Conservation (phyloP, 1,284 basidiomycete species). For the Malassezia cuniculi region DNA sequence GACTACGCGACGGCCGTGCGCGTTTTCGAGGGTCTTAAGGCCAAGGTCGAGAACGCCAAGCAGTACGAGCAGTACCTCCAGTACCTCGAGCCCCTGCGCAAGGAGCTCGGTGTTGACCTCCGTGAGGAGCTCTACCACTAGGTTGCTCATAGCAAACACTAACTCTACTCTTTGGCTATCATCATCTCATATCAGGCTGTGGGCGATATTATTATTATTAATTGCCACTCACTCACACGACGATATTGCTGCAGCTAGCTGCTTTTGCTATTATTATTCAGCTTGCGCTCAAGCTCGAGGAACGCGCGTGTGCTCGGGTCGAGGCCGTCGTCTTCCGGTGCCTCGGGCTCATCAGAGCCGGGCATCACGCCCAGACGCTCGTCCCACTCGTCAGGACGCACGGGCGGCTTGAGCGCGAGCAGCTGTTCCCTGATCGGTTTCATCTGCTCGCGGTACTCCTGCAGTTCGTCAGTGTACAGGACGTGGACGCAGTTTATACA, state of each 20-base stretch:
- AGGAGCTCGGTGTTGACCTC: conserved; percentile 37
- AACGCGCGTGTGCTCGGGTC: conserved; percentile 40
- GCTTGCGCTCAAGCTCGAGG: conserved; percentile 33
- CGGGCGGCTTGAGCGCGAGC: conserved; percentile 49
- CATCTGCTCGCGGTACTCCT: conserved; percentile 56
- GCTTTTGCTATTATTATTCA: conserved; percentile 15
- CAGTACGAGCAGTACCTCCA: conserved; percentile 45
- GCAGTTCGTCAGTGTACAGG: conserved; percentile 51
- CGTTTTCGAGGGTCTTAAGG: conserved; percentile 57
- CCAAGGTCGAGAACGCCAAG: conserved; percentile 41
- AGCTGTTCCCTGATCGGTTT: conserved; percentile 52
- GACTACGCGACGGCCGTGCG: conserved; percentile 93
- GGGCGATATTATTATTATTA: no score
- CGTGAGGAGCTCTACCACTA: conserved; percentile 42
- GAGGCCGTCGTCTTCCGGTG: conserved; percentile 11
- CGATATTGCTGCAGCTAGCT: no score
- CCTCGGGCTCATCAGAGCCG: background rate
- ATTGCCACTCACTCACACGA: no score
- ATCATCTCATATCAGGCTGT: no score
- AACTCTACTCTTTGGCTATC: no score
- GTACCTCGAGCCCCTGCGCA: conserved; percentile 32
- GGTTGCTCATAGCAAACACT: no score
- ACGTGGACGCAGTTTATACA: background rate
- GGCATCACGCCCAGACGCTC: conserved; percentile 26
- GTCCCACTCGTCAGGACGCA: conserved; percentile 56